Evolutionary conservation across 1,284 basidiomycete species (phyloP).

Genomic region (Ganoderma resinaceum): DNA sequence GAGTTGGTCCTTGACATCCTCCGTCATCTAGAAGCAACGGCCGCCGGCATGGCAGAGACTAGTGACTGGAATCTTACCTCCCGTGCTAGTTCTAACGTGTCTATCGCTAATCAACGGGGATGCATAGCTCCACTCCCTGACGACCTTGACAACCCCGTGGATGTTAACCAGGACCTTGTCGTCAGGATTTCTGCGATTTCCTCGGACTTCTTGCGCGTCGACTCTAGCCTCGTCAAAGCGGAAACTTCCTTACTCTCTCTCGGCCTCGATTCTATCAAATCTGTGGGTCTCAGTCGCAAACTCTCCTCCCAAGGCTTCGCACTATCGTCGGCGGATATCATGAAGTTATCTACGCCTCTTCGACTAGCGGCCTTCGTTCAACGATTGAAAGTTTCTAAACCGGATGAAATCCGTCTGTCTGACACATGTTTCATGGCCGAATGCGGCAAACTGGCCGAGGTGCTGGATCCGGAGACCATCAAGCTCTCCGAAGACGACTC

Average conservation of each 20-base stretch:
- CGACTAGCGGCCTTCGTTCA: conserved; percentile 26
- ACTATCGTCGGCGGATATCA: conserved; percentile 45
- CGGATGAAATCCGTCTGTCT: conserved; percentile 24
- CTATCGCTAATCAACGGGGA: background rate
- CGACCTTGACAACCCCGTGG: background rate
- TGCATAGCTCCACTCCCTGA: background rate
- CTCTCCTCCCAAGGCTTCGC: conserved; percentile 43
- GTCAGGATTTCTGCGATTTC: conserved; percentile 38
- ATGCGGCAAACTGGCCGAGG: conserved; percentile 27
- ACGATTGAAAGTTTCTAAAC: conserved; percentile 15
- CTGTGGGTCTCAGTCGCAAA: conserved; percentile 49
- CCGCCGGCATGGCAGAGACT: conserved; percentile 19
- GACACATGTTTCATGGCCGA: conserved; percentile 27
- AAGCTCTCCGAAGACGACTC: conserved; percentile 43
- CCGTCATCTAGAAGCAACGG: conserved; percentile 24
- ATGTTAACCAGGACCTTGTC: conserved; percentile 29
- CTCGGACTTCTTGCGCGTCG: conserved; percentile 46
- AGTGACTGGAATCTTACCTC: conserved; percentile 13
- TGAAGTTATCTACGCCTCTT: conserved; percentile 38
- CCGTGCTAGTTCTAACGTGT: background rate
- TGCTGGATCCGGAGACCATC: conserved; percentile 32
- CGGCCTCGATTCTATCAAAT: conserved; percentile 57
- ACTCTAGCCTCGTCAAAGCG: conserved; percentile 36
- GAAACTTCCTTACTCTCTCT: conserved; percentile 51
- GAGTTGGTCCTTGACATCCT: conserved; percentile 36